Conservation (phyloP, 352 stramenopile genomes). For the Globisporangium megalacanthum region DNA sequence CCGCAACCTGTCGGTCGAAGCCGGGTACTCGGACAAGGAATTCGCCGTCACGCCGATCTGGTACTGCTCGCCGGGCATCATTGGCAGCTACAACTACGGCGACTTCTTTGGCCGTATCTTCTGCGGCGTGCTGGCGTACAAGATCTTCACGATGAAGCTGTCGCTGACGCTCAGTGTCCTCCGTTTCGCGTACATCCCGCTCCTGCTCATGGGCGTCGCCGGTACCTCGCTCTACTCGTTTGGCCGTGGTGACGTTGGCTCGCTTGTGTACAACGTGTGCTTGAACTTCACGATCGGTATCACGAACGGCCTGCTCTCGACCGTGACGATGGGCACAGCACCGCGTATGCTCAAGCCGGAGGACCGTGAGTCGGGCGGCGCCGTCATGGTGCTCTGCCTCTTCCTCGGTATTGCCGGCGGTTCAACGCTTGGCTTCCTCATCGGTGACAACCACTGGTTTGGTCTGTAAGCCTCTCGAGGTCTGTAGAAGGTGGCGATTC, state of each 20-base stretch:
- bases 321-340: slow-evolving; percentile 56
- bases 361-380: slow-evolving; percentile 55
- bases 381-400: slow-evolving; percentile 54
- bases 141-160: slow-evolving; percentile 48
- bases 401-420: slow-evolving; percentile 50
- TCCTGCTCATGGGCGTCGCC: slow-evolving; percentile 49
- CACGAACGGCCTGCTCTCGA: slow-evolving; percentile 53
- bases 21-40: slow-evolving; percentile 14
- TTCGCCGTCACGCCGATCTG: slow-evolving; percentile 23
- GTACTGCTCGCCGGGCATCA: slow-evolving; percentile 58
- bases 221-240: slow-evolving; percentile 54
- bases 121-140: slow-evolving; percentile 43
- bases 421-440: slow-evolving; percentile 48
- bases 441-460: slow-evolving; percentile 42
- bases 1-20: slow-evolving; percentile 21
- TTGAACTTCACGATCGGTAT: slow-evolving; percentile 54
- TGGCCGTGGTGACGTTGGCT: slow-evolving; percentile 18
- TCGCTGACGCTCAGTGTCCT: slow-evolving; percentile 34
- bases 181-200: slow-evolving; percentile 47
- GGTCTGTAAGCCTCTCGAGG: slow-evolving; percentile 50
- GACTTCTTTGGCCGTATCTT: slow-evolving; percentile 57
- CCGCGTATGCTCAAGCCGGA: slow-evolving; percentile 44
- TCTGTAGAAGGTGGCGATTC: too few species aligned
- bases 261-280: slow-evolving; percentile 38
- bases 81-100: slow-evolving; percentile 63